Evolutionary conservation across 2,329 filamentous ascomycete species (phyloP), one percentile per base, ranked within the genome.

Genomic region (Aspergillus pseudoterreus): DNA sequence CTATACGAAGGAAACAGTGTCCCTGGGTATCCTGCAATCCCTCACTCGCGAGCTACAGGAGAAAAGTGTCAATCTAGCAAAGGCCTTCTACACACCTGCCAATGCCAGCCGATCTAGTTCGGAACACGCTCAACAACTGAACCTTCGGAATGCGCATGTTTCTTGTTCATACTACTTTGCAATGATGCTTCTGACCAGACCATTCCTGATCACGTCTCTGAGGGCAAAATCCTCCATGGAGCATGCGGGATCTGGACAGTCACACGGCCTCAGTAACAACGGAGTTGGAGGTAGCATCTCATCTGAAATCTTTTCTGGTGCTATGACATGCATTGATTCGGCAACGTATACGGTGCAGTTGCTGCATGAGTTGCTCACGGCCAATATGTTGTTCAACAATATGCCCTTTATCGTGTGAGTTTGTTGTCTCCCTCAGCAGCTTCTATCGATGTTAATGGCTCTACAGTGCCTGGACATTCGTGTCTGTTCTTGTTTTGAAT

Each of bases 111-210:
- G n/a, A 6, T 38, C 3, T n/a, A 38, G 11, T n/a, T 5, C 6
- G 8, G 35, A 15, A 38, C 4, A 14, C 11, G 15, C 14, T 17
- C 35, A 38, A 14, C 35, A 38, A 17, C 35, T n/a, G 35, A 38
- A n/a, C 8, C 39, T 49, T 6, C 38, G 47, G 10, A 43, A 49
- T 19, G 24, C 47, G 9, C 41, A 49, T 22, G 38, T 49, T 21
- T 17, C 42, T 19, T 49, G 47, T 12, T 43, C 38, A 24, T 49
- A 49, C 39, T 21, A 49, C 10, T 49, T 49, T 30, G 33, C 22
- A 9, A 49, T 49, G 47, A 49, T 49, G 47, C 27, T 49, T 3
- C 47, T 49, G 4, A 49, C 47, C n/a, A 38, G 47, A 10, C 47
- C 47, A 22, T 49, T 49, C 14, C 17, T 49, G 3, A 41, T 49